These are phyloP conservation scores for Neurospora sp. DNA, from an alignment of 2,329 filamentous ascomycete species.

Conservation along the genomic window DNA sequence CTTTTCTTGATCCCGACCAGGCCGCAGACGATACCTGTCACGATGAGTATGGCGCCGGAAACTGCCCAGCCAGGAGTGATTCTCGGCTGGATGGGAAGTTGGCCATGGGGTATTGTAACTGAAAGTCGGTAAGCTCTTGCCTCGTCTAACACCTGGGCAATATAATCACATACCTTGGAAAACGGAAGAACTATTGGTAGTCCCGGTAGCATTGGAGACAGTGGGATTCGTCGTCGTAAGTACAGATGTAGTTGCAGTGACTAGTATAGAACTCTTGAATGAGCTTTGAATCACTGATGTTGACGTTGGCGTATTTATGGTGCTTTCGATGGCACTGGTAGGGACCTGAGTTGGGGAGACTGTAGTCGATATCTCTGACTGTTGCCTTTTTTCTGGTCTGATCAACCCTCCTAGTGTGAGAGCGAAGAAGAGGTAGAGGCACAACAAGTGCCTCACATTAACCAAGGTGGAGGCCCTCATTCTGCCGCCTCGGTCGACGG, in stretches of 20 bases:
- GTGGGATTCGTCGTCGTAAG: background rate
- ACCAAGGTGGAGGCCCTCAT: slow-evolving; percentile 6
- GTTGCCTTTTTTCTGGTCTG: slow-evolving; percentile 6
- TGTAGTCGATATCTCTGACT: slow-evolving; percentile 2
- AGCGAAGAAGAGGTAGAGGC: slow-evolving; percentile 9
- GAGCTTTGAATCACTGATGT: background rate
- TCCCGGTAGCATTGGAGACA: background rate
- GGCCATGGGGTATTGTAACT: slow-evolving; percentile 38
- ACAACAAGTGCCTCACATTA: slow-evolving; percentile 10
- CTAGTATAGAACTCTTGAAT: background rate
- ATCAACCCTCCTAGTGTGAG: slow-evolving; percentile 2
- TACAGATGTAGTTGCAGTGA: background rate
- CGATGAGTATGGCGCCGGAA: slow-evolving; percentile 64
- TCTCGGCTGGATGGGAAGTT: slow-evolving; percentile 60
- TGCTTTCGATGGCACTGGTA: background rate
- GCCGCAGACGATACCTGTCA: slow-evolving; percentile 59
- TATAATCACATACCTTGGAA: slow-evolving; percentile 19
- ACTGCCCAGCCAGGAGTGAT: slow-evolving; percentile 77
- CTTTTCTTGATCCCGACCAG: slow-evolving; percentile 76
- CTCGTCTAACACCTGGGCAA: background rate
- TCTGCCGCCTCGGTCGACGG: slow-evolving; percentile 2
- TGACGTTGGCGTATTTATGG: background rate
- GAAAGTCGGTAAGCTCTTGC: background rate
- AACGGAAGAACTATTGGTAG: slow-evolving; percentile 5
- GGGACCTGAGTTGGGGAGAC: slow-evolving; percentile 1